A percentile compares a stretch with the other conserved stretches of the same genome.
Evolutionary conservation across 495 filamentous ascomycete species (phyloP).

Genomic region (Trypethelium eluteriae): DNA sequence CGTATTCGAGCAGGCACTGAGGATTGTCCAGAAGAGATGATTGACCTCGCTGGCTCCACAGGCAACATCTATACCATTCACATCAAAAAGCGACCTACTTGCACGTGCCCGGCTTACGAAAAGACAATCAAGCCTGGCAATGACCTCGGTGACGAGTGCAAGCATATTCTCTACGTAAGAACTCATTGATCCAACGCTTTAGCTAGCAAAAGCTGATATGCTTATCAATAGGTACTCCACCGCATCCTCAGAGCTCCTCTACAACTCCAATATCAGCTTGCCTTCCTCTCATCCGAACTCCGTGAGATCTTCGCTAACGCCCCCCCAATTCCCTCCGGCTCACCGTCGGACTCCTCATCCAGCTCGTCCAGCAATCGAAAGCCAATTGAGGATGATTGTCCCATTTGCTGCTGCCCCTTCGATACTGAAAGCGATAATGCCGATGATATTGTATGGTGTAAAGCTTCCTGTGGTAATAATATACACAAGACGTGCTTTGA

Average conservation of each 20-base stretch:
- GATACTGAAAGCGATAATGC: slow-evolving; percentile 43
- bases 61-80: slow-evolving; percentile 65
- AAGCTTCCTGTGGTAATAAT: slow-evolving; percentile 68
- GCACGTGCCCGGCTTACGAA: slow-evolving; percentile 49
- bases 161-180: slow-evolving; percentile 60
- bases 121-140: slow-evolving; percentile 34
- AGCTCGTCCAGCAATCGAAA: slow-evolving; percentile 45
- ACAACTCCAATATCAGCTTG: slow-evolving; percentile 65
- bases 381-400: slow-evolving; percentile 64
- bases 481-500: slow-evolving; percentile 66
- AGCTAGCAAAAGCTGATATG: too few relatives aligned
- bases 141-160: slow-evolving; percentile 62
- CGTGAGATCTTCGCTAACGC: slow-evolving; percentile 51
- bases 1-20: slow-evolving; percentile 40
- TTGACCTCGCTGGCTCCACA: slow-evolving; percentile 65
- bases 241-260: slow-evolving; percentile 56
- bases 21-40: slow-evolving; percentile 43
- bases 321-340: slow-evolving; percentile 37
- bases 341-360: slow-evolving; percentile 26
- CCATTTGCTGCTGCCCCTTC: slow-evolving; percentile 70
- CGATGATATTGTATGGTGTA: slow-evolving; percentile 57
- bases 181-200: too few relatives aligned
- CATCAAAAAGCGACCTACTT: slow-evolving; percentile 52
- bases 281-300: slow-evolving; percentile 60
- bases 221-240: slow-evolving; percentile 45